These are phyloP conservation scores for Hyphodiscus hymeniophilus DNA, from an alignment of 495 filamentous ascomycete species.

Conservation along the genomic window DNA sequence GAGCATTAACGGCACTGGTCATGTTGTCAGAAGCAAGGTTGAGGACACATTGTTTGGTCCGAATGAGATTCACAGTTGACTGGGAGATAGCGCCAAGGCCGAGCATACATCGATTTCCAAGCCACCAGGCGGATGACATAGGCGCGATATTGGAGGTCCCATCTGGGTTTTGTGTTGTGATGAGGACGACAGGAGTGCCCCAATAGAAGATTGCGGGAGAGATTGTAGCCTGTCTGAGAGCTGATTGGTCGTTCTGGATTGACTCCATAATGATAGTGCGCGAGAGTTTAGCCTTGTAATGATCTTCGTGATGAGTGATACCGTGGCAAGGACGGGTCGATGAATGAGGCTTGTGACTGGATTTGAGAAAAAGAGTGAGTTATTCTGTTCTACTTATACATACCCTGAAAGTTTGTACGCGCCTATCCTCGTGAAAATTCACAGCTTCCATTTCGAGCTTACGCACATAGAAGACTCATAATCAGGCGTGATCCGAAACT, in stretches of 20 bases:
- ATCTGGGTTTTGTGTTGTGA: constrained; percentile 36
- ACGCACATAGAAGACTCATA: neutral
- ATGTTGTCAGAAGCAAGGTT: constrained; percentile 35
- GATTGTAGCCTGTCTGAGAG: constrained; percentile 26
- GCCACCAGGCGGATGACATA: constrained; percentile 41
- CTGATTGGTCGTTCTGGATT: neutral
- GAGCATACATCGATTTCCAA: constrained; percentile 36
- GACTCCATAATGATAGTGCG: constrained; percentile 6
- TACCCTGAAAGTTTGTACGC: neutral
- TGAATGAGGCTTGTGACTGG: neutral
- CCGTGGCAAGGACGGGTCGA: neutral
- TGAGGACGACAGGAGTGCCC: constrained; percentile 37
- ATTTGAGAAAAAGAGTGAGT: neutral
- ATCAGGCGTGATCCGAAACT: neutral
- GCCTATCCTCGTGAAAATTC: neutral
- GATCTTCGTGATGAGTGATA: neutral
- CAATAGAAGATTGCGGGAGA: constrained; percentile 38
- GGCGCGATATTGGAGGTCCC: constrained; percentile 33
- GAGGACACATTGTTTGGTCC: constrained; percentile 36
- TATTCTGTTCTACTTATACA: neutral
- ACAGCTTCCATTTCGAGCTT: neutral
- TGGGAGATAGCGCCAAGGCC: constrained; percentile 31
- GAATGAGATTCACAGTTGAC: constrained; percentile 34
- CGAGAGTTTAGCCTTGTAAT: neutral
- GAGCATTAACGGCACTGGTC: constrained; percentile 28